These are phyloP conservation scores for Penicillium nordicum DNA, from an alignment of 2,329 filamentous ascomycete species.

Conservation along the genomic window DNA sequence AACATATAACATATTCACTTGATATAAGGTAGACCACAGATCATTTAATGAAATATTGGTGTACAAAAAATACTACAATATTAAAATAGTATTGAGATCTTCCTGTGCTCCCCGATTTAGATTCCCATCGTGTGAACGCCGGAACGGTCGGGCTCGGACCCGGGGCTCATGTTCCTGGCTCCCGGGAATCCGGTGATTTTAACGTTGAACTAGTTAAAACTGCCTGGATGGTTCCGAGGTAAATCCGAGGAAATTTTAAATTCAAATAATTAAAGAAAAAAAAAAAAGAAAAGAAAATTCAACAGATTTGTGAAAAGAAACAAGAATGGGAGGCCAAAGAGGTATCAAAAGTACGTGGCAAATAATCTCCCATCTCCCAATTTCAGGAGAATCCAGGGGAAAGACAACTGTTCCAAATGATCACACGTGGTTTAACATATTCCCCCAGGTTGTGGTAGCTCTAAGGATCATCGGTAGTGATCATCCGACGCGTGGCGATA, in stretches of 20 bases:
- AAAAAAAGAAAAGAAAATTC: not conserved
- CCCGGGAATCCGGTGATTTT: slow-evolving; percentile 1
- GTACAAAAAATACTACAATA: not conserved
- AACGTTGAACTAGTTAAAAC: not conserved
- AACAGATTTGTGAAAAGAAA: not conserved
- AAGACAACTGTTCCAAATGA: not conserved
- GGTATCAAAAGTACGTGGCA: slow-evolving; percentile 1
- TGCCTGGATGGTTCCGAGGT: not conserved
- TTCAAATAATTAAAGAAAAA: not conserved
- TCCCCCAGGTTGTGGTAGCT: not conserved
- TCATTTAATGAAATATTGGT: not conserved
- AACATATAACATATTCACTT: not conserved
- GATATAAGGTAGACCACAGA: not conserved
- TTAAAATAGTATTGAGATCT: not conserved
- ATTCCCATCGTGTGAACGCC: slow-evolving; percentile 5
- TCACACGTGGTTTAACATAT: not conserved
- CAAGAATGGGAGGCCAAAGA: not conserved
- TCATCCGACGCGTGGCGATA: slow-evolving; percentile 9
- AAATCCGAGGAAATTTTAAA: not conserved
- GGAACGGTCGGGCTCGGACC: slow-evolving; percentile 7
- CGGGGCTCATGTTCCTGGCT: slow-evolving; percentile 12
- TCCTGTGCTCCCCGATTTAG: not conserved
- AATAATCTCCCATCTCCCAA: not conserved
- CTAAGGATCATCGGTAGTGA: slow-evolving; percentile 3
- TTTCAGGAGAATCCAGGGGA: not conserved